Conservation (phyloP, 2,329 filamentous ascomycete species). For the Fusarium sp. region DNA sequence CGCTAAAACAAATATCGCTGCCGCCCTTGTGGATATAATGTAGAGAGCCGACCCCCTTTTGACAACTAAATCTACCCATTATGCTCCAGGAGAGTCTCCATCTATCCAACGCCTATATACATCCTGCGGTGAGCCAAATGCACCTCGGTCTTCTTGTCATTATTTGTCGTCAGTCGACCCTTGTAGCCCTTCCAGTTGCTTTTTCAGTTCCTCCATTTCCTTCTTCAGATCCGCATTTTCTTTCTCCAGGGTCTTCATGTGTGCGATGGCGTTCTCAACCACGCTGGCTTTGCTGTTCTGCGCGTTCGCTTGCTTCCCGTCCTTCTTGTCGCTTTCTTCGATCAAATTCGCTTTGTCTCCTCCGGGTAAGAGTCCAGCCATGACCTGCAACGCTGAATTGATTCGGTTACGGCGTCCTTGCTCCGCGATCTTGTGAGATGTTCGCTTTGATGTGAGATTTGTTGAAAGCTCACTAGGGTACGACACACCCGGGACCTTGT, state of each 20-base stretch:
- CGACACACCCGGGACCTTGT: constrained; percentile 86
- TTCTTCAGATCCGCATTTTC: constrained; percentile 78
- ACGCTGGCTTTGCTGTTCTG: constrained; percentile 95
- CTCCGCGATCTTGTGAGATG: constrained; percentile 97
- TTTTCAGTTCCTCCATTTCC: constrained; percentile 61
- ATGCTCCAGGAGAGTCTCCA: constrained; percentile 10
- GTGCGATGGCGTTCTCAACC: constrained; percentile 96
- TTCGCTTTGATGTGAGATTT: constrained; percentile 94
- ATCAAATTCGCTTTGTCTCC: constrained; percentile 57
- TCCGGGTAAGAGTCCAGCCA: constrained; percentile 85
- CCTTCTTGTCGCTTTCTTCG: constrained; percentile 63
- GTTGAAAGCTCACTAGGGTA: constrained; percentile 93
- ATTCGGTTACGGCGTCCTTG: constrained; percentile 96
- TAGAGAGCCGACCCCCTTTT: constrained; percentile 12
- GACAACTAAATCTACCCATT: constrained; percentile 33
- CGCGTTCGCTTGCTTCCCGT: constrained; percentile 63
- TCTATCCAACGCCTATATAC: constrained; percentile 3
- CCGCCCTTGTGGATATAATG: constrained; percentile 27
- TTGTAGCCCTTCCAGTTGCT: constrained; percentile 50
- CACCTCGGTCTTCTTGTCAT: constrained; percentile 20
- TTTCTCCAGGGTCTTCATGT: constrained; percentile 86
- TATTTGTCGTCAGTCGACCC: constrained; percentile 18
- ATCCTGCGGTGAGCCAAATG: constrained; percentile 4
- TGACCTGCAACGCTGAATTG: constrained; percentile 92
- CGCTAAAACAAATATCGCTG: constrained; percentile 35